Base-by-base conservation (phyloP, 1,284 basidiomycete species). In the Ceraceosorus guamensis region DNA sequence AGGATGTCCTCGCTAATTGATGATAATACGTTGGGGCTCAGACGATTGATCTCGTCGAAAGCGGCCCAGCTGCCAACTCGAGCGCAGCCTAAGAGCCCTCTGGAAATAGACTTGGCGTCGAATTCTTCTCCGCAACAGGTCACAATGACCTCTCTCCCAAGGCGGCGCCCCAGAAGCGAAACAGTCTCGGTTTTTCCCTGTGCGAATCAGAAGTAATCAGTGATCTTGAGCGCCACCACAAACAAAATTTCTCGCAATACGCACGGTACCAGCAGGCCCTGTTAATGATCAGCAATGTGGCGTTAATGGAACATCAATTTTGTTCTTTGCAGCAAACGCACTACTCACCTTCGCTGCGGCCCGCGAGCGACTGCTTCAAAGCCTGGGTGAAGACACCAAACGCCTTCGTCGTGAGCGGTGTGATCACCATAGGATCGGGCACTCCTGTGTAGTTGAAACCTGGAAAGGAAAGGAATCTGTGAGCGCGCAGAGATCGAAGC, bases 71-170 rank as follows among this genome's bases (percentile, higher is more conserved):
- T 95, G 41, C 95, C 96, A 41, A 98, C 95, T 80, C 97, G 91
- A 79, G 93, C 98, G 16, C 98, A 83, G 62, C 95, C 95, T 68
- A 98, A 86, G 76, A 98, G 97, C 71, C 98, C 97, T 68, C 95
- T 88, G 62, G 93, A 93, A 95, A 99, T 98, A 2, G 95, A 95
- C 75, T 97, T 91, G 82, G 97, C 97, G 79, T 99, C 96, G 77
- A 99, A 99, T 0, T 90, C 96, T 78, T 98, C 93, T 78, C 98
- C 95, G 75, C 95, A 99, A 77, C 95, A 98, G 81, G 99, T 98
- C 34, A 99, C 95, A 49, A 99, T 81, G 16, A 98, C 95, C 73
- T 98, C 97, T 48, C 92, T 87, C 49, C 95, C 95, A 6, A 99
- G 85, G 72, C 96, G 92, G 1, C 96, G 90, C 55, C 95, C 95